Base-by-base conservation (phyloP, 345 rosid genomes). In the Boechera stricta region DNA sequence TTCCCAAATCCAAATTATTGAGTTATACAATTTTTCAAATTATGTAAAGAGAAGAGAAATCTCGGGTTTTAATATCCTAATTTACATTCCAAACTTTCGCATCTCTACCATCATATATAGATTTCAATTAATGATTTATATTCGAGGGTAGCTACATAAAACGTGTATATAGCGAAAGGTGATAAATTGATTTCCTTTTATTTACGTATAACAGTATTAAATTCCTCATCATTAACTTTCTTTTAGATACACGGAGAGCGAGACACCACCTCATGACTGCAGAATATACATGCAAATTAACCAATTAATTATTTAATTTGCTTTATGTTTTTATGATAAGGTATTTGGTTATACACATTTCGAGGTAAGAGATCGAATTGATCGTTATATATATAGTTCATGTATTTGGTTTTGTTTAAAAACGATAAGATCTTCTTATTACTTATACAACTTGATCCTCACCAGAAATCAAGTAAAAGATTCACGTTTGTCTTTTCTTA, bases 261-360 rank as follows among this genome's bases (percentile, higher is more conserved):
- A 29, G 77, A 54, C 71, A 65, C 48, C 28, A 15, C 65, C 54
- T 54, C 71, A 72, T 72, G 53, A 28, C 29, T 3, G n/a, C 18
- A 64, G 28, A 13, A 24, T 71, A 33, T 13, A 26, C 72, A 66
- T 74, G 67, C 65, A 64, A 64, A 7, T 13, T 13, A 29, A 16
- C 64, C 28, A 60, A 16, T 2, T 18, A 18, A 36, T 36, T 60
- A 33, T 35, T 45, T 9, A 6, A 24, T 59, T 51, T 59, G 38
- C n/a, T 4, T 24, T 16, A 39, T 61, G 4, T 18, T 8, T 24
- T 62, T 13, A 4, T 2, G 6, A 39, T 21, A 44, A 45, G 4
- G 38, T 3, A 64, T 18, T 64, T 45, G 41, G 41, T 29, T 65
- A 16, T 47, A 42, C 56, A 71, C 13, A 12, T 33, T 7, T 24